These are phyloP conservation scores for Viridothelium virens DNA, from an alignment of 495 filamentous ascomycete species.

Conservation along the genomic window DNA sequence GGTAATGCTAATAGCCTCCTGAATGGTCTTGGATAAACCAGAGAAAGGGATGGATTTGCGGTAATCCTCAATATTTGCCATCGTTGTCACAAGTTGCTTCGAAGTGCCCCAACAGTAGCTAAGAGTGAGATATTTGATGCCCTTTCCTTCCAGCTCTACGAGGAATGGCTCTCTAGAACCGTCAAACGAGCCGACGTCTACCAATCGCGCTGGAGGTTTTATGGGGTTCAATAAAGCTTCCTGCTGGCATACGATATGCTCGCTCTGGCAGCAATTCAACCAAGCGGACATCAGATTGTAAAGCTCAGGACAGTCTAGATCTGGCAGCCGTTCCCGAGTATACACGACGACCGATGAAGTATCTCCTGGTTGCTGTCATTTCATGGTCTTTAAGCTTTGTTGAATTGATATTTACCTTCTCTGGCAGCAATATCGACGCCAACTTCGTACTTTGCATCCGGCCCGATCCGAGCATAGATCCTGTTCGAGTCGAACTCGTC, in stretches of 20 bases:
- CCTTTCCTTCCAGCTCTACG: neutral
- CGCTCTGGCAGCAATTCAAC: neutral
- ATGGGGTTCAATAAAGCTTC: neutral
- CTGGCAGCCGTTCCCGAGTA: neutral
- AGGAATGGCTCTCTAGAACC: neutral
- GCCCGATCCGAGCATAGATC: no score
- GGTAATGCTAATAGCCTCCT: conserved; percentile 5
- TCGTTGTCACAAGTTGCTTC: neutral
- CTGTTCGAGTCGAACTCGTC: no score
- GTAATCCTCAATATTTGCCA: neutral
- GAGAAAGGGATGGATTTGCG: neutral
- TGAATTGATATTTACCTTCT: no score
- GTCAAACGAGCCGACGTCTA: neutral
- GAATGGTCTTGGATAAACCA: neutral
- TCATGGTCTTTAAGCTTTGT: no score
- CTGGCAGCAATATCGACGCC: no score
- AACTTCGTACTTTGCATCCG: no score
- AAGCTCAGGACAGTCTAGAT: neutral
- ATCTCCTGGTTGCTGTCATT: no score
- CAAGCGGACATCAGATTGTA: neutral
- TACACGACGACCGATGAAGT: no score
- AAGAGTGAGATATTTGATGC: neutral
- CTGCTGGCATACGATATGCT: neutral
- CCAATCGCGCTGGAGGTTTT: neutral
- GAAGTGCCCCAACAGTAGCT: conserved; percentile 12